Conservation (phyloP, 1,284 basidiomycete genomes). For the Ustilago bromivora region DNA sequence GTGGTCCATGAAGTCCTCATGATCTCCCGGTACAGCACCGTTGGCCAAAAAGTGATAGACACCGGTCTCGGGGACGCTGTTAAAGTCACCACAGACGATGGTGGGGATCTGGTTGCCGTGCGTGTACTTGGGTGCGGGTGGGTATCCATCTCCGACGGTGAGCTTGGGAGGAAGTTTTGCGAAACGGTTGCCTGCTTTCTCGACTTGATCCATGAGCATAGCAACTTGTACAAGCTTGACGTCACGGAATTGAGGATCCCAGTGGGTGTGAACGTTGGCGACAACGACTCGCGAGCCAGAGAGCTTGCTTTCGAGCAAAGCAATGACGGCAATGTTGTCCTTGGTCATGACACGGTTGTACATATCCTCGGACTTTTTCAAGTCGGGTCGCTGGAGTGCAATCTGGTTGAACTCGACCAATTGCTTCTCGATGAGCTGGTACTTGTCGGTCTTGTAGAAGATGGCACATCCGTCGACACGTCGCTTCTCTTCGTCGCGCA, state of each 20-base stretch:
- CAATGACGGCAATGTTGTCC: slow-evolving; percentile 92
- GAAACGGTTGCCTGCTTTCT: slow-evolving; percentile 87
- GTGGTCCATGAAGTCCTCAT: slow-evolving; percentile 93
- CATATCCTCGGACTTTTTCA: slow-evolving; percentile 99
- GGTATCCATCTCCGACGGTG: slow-evolving; percentile 68
- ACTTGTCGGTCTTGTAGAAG: slow-evolving; percentile 90
- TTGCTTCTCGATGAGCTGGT: slow-evolving; percentile 91
- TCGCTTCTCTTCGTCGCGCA: slow-evolving; percentile 86
- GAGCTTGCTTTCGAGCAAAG: slow-evolving; percentile 85
- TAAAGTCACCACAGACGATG: slow-evolving; percentile 94
- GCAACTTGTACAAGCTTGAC: slow-evolving; percentile 97
- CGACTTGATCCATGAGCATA: slow-evolving; percentile 90
- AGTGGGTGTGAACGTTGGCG: slow-evolving; percentile 91
- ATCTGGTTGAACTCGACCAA: slow-evolving; percentile 94
- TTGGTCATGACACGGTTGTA: slow-evolving; percentile 97
- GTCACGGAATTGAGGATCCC: slow-evolving; percentile 92
- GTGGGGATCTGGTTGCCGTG: slow-evolving; percentile 90
- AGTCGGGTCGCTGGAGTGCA: slow-evolving; percentile 92
- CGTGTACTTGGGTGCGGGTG: slow-evolving; percentile 76
- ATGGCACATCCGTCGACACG: slow-evolving; percentile 96
- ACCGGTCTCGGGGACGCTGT: slow-evolving; percentile 86
- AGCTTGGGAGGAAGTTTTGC: slow-evolving; percentile 82
- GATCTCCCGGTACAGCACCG: slow-evolving; percentile 77
- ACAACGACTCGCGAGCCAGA: slow-evolving; percentile 89
- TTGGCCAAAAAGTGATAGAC: slow-evolving; percentile 90